phyloP scores from a whole-genome alignment of 441 rosid species.

The Gossypium trilobum region DNA sequence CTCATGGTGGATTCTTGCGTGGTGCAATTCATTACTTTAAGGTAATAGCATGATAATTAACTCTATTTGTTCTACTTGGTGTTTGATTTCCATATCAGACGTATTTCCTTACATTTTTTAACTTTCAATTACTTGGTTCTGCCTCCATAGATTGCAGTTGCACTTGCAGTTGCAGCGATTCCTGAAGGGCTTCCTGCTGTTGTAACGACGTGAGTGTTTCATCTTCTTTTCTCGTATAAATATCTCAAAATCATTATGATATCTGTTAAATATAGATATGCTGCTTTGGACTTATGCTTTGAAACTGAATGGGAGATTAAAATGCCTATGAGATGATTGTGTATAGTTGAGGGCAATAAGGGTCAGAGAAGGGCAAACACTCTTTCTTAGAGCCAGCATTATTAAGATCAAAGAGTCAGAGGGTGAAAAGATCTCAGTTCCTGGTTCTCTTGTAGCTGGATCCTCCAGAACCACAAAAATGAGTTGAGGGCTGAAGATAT shows the following conservation, averaged over 20 bases:
- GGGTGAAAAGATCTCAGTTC: too few relatives aligned
- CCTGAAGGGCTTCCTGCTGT: constrained; percentile 99
- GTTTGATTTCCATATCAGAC: background rate
- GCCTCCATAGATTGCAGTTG: constrained; percentile 85
- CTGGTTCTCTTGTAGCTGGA: too few relatives aligned
- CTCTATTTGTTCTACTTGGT: background rate
- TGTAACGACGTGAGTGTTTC: constrained; percentile 82
- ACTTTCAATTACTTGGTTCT: constrained; percentile 22
- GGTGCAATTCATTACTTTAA: constrained; percentile 97
- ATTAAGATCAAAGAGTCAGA: too few relatives aligned
- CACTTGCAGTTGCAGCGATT: constrained; percentile 99
- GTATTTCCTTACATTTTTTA: constrained; percentile 5
- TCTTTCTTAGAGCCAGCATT: too few relatives aligned
- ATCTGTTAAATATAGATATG: background rate
- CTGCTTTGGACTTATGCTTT: background rate
- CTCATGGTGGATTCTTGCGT: constrained; percentile 86
- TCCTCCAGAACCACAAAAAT: too few relatives aligned
- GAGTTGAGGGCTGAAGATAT: background rate
- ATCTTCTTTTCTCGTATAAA: constrained; percentile 10
- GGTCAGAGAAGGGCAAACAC: too few relatives aligned
- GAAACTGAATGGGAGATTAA: constrained; percentile 9
- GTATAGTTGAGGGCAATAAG: background rate
- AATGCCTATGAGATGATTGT: background rate
- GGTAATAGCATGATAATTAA: constrained; percentile 32
- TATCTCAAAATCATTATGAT: background rate